Conservation (phyloP, 1,284 basidiomycete species). For the Microbotryum violaceum region DNA sequence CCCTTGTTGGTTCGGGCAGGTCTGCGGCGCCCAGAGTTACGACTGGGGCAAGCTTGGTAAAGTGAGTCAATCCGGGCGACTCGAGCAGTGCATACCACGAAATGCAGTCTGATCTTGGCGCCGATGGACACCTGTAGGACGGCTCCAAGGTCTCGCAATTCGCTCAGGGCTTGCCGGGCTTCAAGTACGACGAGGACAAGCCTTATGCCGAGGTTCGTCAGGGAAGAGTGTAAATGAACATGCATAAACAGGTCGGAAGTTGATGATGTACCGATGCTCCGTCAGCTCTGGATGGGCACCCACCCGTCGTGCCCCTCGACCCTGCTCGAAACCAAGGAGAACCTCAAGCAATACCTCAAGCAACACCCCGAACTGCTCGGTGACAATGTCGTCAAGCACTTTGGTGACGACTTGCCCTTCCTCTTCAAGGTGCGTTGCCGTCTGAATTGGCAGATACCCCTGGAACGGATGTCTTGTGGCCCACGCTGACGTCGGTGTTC, state of each 20-base stretch:
- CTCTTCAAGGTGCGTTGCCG: constrained; percentile 65
- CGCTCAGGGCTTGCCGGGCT: constrained; percentile 47
- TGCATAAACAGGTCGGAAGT: neutral
- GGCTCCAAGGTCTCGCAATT: constrained; percentile 49
- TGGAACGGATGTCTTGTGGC: neutral
- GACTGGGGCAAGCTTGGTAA: constrained; percentile 53
- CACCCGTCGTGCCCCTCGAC: constrained; percentile 80
- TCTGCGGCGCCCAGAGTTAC: constrained; percentile 41
- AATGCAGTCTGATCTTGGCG: neutral
- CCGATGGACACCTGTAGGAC: constrained; percentile 12
- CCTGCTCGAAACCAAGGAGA: constrained; percentile 46
- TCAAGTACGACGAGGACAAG: constrained; percentile 50
- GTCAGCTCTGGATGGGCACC: constrained; percentile 96
- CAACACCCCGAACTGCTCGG: constrained; percentile 60
- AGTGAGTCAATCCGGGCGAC: constrained; percentile 11
- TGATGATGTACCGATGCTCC: neutral
- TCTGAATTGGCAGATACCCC: neutral
- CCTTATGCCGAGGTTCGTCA: constrained; percentile 58
- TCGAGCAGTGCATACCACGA: neutral
- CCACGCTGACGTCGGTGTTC: constrained; percentile 31
- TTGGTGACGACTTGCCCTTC: constrained; percentile 70
- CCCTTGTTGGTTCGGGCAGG: constrained; percentile 2
- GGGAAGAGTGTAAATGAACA: neutral
- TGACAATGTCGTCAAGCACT: constrained; percentile 54
- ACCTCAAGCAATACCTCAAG: constrained; percentile 57